These are phyloP conservation scores for Aphanomyces euteiches DNA, from an alignment of 352 stramenopile genomes.

Conservation along the genomic window DNA sequence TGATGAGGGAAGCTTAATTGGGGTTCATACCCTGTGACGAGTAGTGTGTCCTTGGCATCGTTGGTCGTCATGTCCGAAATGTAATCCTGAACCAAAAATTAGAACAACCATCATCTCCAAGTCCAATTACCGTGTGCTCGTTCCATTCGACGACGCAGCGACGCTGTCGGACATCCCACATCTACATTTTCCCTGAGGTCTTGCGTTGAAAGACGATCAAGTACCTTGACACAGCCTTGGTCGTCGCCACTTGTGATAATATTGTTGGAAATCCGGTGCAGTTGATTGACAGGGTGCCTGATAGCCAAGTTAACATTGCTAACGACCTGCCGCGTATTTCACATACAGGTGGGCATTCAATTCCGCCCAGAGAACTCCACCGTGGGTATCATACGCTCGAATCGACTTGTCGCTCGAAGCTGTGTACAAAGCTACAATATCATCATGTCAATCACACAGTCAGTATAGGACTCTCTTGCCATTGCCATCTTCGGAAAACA, in stretches of 20 bases:
- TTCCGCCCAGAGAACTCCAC: slow-evolving; percentile 73
- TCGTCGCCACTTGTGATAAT: slow-evolving; percentile 77
- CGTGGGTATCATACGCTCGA: slow-evolving; percentile 71
- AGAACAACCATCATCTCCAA: not conserved
- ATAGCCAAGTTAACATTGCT: slow-evolving; percentile 30
- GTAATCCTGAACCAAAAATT: slow-evolving; percentile 67
- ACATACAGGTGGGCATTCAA: slow-evolving; percentile 74
- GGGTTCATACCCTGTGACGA: slow-evolving; percentile 58
- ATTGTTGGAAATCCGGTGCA: slow-evolving; percentile 66
- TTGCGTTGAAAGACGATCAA: not conserved
- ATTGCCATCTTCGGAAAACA: slow-evolving; percentile 75
- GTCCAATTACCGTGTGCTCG: slow-evolving; percentile 73
- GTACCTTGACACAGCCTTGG: slow-evolving; percentile 68
- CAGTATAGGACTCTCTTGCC: slow-evolving; percentile 37
- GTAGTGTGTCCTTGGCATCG: slow-evolving; percentile 72
- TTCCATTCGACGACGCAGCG: slow-evolving; percentile 87
- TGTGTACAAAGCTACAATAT: slow-evolving; percentile 59
- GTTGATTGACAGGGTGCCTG: slow-evolving; percentile 52
- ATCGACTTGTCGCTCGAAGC: slow-evolving; percentile 77
- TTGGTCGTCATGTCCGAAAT: slow-evolving; percentile 90
- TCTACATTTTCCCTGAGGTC: slow-evolving; percentile 29
- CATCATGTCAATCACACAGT: slow-evolving; percentile 9
- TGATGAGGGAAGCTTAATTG: too few relatives aligned
- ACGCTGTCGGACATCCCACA: slow-evolving; percentile 84
- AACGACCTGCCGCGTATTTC: too few relatives aligned